Base-by-base conservation (phyloP, 2,329 filamentous ascomycete species). In the Alternaria sp. region DNA sequence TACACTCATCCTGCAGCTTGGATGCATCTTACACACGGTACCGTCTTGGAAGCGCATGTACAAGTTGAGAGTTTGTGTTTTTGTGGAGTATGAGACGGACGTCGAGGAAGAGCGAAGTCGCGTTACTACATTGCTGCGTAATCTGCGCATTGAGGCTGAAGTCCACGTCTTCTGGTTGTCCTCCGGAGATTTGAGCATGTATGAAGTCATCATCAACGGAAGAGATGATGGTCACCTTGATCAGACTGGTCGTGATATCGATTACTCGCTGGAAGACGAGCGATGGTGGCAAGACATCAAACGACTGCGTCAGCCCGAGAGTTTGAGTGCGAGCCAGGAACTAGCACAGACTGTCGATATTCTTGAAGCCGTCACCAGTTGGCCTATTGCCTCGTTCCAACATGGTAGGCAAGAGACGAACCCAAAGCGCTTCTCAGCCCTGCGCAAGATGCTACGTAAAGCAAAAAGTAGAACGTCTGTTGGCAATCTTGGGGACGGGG, bases 1-100 rank as follows among this genome's bases (percentile, higher is more conserved):
- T 86, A 88, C 93, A 0, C 83, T 96, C n/a, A 96, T 96, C 62
- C 83, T 96, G 4, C 93, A 96, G 71, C 85, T 96, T 10, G 93
- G 93, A 0, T 95, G 92, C 70, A 96, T 97, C 61, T 80, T 97
- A 1, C 88, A 91, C 67, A 96, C 91, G 1, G 92, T 96, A 0
- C 90, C 90, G 3, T 88, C 90, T 0, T 97, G 93, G 92, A 92
- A 91, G 71, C 88, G 87, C 56, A 86, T 85, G 0, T 96, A 92
- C 76, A 86, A 83, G 44, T 80, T 96, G 8, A 89, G 93, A 43
- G 91, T 97, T 5, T 88, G 91, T 57, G 93, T 96, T 0, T 97
- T 97, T 77, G 93, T 97, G 19, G 93, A 97, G 74, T 96, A 96
- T 69, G 92, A 96, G 75, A 88, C 85, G 25, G 93, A 97, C 69